phyloP scores from a whole-genome alignment of 73 alveolate species.

The Tetrahymena thermophila region DNA sequence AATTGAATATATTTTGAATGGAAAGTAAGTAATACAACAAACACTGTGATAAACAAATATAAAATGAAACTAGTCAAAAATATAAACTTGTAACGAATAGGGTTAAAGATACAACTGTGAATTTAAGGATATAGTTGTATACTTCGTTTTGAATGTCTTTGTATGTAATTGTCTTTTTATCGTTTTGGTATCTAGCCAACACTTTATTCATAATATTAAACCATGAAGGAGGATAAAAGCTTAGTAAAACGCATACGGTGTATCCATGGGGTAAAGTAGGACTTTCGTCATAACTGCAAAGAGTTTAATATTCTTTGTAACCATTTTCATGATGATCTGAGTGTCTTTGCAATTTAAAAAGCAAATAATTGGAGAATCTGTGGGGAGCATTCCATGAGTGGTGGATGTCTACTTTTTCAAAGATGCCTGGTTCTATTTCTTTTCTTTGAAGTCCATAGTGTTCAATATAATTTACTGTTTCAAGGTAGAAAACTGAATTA shows the following conservation, averaged over 20 bases:
- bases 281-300: constrained; percentile 53
- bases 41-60: not conserved
- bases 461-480: constrained; percentile 64
- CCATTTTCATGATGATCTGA: constrained; percentile 84
- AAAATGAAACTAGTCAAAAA: not conserved
- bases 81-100: not conserved
- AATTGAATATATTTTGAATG: too few species aligned
- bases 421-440: constrained; percentile 51
- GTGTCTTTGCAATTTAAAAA: constrained; percentile 73
- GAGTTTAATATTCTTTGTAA: constrained; percentile 63
- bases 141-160: not conserved
- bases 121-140: constrained; percentile 7
- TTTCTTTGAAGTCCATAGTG: constrained; percentile 76
- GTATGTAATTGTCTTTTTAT: not conserved
- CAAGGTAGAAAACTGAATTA: constrained; percentile 46
- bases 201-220: constrained; percentile 31
- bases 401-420: constrained; percentile 57
- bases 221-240: constrained; percentile 62
- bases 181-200: constrained; percentile 6
- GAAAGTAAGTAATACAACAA: too few species aligned
- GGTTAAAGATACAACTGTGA: not conserved
- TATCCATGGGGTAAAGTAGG: constrained; percentile 78
- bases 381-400: constrained; percentile 91
- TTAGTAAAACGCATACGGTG: constrained; percentile 42
- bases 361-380: constrained; percentile 49